Evolutionary conservation across 805 yeast genomes (phyloP), one percentile per base, ranked within the genome.

Genomic region (Saccharomycopsis sp.): DNA sequence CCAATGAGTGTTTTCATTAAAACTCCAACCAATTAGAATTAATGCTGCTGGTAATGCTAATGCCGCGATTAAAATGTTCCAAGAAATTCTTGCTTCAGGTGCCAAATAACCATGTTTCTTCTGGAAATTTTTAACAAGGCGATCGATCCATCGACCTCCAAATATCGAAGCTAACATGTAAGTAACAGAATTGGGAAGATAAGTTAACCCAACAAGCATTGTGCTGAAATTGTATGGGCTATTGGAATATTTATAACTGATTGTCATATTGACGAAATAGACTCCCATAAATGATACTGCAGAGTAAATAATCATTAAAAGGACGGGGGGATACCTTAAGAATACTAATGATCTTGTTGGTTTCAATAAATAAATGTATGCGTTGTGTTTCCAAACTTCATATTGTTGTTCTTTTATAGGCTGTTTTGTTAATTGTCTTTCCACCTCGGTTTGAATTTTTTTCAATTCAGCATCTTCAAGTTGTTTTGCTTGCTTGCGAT

Each of bases 91-190:
- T 1, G 89, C 78, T 58, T 86, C 95, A 0, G 95, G 93, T 2
- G 76, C 74, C 26, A 78, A 56, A 29, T 70, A 71, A 0, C 93
- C 93, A 53, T 82, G 73, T 52, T 81, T 77, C 41, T 64, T 61
- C 43, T 71, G 69, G 40, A 77, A 77, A 39, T 75, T 66, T 37
- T 64, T 66, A 29, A 85, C 59, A 34, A 85, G 63, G 37, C 63
- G 58, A 59, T 86, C 96, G 43, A 78, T 79, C 83, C 90, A 86
- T 50, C 70, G 70, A 2, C 96, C 96, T 29, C 94, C 94, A 50
- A 74, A 67, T n/a, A 87, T 63, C 0, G 90, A 80, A 0, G 94
- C 90, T 38, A 81, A 53, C 29, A 86, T 62, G 56, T 85, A 86
- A 0, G 89, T 75, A 21, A 85, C 74, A 0, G 95, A 85, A 59